These are phyloP conservation scores for Emmonsiellopsis sp. DNA, from an alignment of 2,329 filamentous ascomycete species.

Conservation along the genomic window DNA sequence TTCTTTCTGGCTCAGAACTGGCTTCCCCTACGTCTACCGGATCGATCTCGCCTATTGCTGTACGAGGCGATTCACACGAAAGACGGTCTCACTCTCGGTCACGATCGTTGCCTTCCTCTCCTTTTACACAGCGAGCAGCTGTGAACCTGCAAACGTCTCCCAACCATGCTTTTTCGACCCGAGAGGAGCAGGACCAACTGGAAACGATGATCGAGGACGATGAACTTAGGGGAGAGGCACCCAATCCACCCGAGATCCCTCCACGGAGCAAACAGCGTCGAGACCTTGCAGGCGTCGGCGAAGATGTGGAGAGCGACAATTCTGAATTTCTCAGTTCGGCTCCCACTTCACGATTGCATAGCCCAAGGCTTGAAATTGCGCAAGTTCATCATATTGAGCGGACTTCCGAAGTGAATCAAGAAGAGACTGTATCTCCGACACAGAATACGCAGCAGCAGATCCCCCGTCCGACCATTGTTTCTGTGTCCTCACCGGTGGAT, in stretches of 20 bases:
- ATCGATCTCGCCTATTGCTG: slow-evolving; percentile 18
- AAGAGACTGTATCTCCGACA: not conserved
- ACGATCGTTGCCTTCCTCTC: slow-evolving; percentile 8
- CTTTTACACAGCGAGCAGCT: not conserved
- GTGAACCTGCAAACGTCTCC: slow-evolving; percentile 2
- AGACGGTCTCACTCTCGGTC: slow-evolving; percentile 7
- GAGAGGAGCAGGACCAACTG: slow-evolving; percentile 21
- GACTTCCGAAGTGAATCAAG: not conserved
- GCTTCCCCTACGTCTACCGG: slow-evolving; percentile 20
- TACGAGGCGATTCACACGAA: not conserved
- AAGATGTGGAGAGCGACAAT: not conserved
- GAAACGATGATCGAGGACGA: slow-evolving; percentile 33
- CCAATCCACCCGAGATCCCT: slow-evolving; percentile 5
- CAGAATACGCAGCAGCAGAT: not conserved
- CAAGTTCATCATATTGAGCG: not conserved
- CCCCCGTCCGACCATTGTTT: not conserved
- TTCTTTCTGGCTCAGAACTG: slow-evolving; percentile 23
- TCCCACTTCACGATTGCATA: not conserved
- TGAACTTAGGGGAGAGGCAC: slow-evolving; percentile 12
- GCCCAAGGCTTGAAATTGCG: not conserved
- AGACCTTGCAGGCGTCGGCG: not conserved
- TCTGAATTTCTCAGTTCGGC: not conserved
- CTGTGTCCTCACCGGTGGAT: not conserved
- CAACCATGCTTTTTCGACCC: slow-evolving; percentile 17
- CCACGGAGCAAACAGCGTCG: slow-evolving; percentile 1